Evolutionary conservation across 768 basidiomycete species (phyloP), one percentile per base, ranked within the genome.

Genomic region (Boletus patriciae): DNA sequence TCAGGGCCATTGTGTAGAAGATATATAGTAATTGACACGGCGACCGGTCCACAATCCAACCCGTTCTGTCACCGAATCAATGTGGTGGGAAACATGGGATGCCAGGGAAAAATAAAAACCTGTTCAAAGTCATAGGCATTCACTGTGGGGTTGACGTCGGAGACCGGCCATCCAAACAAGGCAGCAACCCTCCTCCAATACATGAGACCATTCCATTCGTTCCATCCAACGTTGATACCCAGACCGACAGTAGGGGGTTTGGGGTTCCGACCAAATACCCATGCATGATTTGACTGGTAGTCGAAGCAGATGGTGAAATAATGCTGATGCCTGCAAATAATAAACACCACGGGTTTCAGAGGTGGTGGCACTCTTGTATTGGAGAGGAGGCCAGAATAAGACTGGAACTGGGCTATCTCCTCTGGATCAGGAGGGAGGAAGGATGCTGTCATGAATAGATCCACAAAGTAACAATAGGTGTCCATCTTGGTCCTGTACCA

Each of bases 241-340:
- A 58, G 33, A 48, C 41, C 12, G n/a, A n/a, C n/a, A n/a, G n/a
- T 2, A 46, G 25, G 1, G 37, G 57, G 11, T 7, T 25, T 23
- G 3, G 42, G 29, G 12, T 54, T 27, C 29, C 0, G 15, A 18
- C 57, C 52, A 34, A 58, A 54, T 0, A 40, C 19, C 52, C 57
- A 58, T 25, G 47, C 57, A 54, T 58, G 52, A 6, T 54, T 58
- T 2, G 6, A 4, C 11, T 34, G 10, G 34, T 58, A 58, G 43
- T 58, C 42, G 3, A 58, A 58, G 29, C 57, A 58, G 0, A 54
- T 47, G 0, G 57, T 54, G 42, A 58, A 58, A 27, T 58, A 58
- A 21, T 58, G 57, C 13, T 49, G 23, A 27, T 58, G 31, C 10
- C n/a, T 48, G 43, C 57, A 58, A 16, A 58, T 0, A 1, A 54